phyloP scores from a whole-genome alignment of 2,329 filamentous ascomycete genomes.

The Fusarium miscanthi region DNA sequence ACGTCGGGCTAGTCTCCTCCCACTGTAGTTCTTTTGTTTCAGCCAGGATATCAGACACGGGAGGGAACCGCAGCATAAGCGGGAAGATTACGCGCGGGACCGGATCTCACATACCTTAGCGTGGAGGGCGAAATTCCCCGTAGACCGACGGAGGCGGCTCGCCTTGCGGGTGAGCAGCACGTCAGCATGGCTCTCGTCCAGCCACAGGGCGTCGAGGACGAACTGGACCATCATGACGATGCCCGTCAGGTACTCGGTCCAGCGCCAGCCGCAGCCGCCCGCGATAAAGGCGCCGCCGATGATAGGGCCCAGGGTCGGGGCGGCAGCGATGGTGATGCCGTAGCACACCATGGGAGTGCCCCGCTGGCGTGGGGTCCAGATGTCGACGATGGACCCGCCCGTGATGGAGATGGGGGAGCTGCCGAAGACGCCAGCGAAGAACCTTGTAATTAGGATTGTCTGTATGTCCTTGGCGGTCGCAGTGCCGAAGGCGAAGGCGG shows the following conservation, averaged over 20 bases:
- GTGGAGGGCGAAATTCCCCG: neutral
- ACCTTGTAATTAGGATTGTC: neutral
- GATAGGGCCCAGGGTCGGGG: neutral
- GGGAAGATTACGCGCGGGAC: neutral
- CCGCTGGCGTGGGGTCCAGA: neutral
- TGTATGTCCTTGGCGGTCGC: constrained; percentile 1
- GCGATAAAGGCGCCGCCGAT: neutral
- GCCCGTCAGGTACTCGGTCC: neutral
- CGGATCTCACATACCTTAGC: neutral
- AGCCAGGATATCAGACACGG: neutral
- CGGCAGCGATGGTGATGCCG: neutral
- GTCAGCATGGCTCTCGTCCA: neutral
- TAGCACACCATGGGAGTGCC: neutral
- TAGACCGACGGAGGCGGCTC: neutral
- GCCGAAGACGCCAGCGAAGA: neutral
- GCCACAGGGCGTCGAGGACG: neutral
- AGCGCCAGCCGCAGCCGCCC: neutral
- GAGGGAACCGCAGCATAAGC: neutral
- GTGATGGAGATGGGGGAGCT: constrained; percentile 5
- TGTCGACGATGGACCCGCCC: neutral
- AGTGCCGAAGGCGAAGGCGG: constrained; percentile 3
- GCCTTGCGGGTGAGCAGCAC: neutral
- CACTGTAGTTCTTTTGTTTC: neutral
- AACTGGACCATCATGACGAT: constrained; percentile 2
- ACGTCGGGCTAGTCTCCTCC: neutral